Conservation (phyloP, 306 rosid species). For the Gillenia trifoliata region DNA sequence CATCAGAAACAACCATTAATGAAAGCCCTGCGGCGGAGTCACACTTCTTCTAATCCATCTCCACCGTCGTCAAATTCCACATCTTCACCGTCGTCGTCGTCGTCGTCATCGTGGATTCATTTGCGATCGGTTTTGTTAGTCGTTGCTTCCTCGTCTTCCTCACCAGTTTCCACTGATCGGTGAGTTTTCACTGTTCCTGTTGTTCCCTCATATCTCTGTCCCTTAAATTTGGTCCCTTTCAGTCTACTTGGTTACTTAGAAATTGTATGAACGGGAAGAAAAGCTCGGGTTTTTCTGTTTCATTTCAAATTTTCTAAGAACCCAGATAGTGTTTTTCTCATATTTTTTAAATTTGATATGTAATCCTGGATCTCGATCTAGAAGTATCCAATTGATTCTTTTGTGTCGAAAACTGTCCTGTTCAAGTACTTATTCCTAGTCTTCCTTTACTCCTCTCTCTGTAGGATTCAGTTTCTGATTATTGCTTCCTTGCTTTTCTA, state of each 20-base stretch:
- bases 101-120: conserved; percentile 23
- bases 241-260: conserved; percentile 4
- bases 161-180: conserved; percentile 18
- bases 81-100: neutral
- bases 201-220: neutral
- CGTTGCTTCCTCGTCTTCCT: conserved; percentile 18
- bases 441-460: neutral
- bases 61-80: conserved; percentile 19
- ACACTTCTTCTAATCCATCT: conserved; percentile 24
- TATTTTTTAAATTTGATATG: neutral
- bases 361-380: conserved; percentile 15
- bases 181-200: conserved; percentile 16
- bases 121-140: conserved; percentile 26
- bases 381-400: conserved; percentile 9
- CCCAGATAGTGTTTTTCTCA: neutral
- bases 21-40: conserved; percentile 24
- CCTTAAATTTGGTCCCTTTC: neutral
- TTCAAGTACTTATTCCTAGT: conserved; percentile 4
- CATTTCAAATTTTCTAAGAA: neutral
- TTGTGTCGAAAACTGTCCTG: neutral
- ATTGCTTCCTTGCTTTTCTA: neutral
- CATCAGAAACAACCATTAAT: conserved; percentile 19
- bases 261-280: neutral
- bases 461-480: conserved; percentile 14
- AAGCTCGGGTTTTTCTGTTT: neutral